These are phyloP conservation scores for Apiospora saccharicola DNA, from an alignment of 2,329 filamentous ascomycete genomes.

Conservation along the genomic window DNA sequence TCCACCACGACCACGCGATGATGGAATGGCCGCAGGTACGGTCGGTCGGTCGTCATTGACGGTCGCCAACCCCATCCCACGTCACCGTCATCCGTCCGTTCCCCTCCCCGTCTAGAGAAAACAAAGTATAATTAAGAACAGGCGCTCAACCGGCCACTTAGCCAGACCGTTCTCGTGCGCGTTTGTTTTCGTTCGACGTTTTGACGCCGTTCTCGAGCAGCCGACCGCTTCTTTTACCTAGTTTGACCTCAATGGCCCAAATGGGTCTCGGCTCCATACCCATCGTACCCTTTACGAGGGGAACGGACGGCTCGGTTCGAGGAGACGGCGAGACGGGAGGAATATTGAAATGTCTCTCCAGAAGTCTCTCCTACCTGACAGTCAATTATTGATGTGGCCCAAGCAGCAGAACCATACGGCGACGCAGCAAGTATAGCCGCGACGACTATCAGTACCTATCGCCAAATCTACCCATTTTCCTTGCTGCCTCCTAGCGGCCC, in stretches of 20 bases:
- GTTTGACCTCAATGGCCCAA: too few species aligned
- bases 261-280: constrained; percentile 13
- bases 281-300: neutral
- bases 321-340: neutral
- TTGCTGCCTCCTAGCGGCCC: constrained; percentile 1
- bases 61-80: neutral
- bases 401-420: neutral
- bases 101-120: neutral
- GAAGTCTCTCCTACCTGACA: neutral
- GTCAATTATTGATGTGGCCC: constrained; percentile 4
- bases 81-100: neutral
- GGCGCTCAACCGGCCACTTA: neutral
- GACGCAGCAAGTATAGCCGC: neutral
- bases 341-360: neutral
- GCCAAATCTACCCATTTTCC: constrained; percentile 17
- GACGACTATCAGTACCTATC: neutral
- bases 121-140: neutral
- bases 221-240: constrained; percentile 3
- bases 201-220: constrained; percentile 9
- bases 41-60: neutral
- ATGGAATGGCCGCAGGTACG: constrained; percentile 10
- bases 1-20: constrained; percentile 4
- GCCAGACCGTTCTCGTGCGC: constrained; percentile 10
- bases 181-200: constrained; percentile 13
- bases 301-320: constrained; percentile 13